phyloP scores from a whole-genome alignment of 148 eudicot species.

The Mesembryanthemum crystallinum region DNA sequence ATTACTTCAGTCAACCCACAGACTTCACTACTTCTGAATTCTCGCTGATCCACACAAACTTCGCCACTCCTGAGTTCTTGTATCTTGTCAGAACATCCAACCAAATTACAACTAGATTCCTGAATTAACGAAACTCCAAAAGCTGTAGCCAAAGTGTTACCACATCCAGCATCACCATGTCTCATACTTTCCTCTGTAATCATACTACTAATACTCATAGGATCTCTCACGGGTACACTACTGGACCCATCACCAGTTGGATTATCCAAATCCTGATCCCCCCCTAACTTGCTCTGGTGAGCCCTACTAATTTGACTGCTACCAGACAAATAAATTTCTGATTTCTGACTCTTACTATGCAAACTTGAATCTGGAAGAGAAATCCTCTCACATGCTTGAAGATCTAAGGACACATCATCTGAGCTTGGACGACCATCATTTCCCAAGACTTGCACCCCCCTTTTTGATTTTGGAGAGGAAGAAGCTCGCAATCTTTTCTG shows the following conservation, averaged over 20 bases:
- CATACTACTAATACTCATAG: slow-evolving; percentile 21
- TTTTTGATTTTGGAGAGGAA: slow-evolving; percentile 37
- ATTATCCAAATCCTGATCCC: slow-evolving; percentile 25
- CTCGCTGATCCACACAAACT: slow-evolving; percentile 6
- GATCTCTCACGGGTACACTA: slow-evolving; percentile 10
- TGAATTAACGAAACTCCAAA: slow-evolving; percentile 17
- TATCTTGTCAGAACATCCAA: slow-evolving; percentile 36
- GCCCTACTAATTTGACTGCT: slow-evolving; percentile 10
- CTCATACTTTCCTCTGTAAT: slow-evolving; percentile 11
- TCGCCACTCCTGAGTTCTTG: slow-evolving; percentile 21
- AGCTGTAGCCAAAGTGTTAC: slow-evolving; percentile 21
- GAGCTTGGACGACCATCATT: slow-evolving; percentile 30
- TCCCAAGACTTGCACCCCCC: slow-evolving; percentile 26
- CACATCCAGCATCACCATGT: slow-evolving; percentile 15
- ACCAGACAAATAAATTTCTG: slow-evolving; percentile 21
- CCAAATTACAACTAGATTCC: slow-evolving; percentile 27
- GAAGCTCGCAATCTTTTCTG: slow-evolving; percentile 39
- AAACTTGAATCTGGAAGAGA: slow-evolving; percentile 21
- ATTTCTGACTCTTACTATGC: slow-evolving; percentile 23
- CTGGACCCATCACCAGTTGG: slow-evolving; percentile 4
- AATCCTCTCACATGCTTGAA: neutral
- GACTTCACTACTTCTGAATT: slow-evolving; percentile 21
- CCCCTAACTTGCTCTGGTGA: slow-evolving; percentile 14
- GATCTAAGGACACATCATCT: slow-evolving; percentile 26
- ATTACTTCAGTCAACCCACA: slow-evolving; percentile 19